Evolutionary conservation across 495 filamentous ascomycete species (phyloP).

Genomic region (Neurospora sp.): DNA sequence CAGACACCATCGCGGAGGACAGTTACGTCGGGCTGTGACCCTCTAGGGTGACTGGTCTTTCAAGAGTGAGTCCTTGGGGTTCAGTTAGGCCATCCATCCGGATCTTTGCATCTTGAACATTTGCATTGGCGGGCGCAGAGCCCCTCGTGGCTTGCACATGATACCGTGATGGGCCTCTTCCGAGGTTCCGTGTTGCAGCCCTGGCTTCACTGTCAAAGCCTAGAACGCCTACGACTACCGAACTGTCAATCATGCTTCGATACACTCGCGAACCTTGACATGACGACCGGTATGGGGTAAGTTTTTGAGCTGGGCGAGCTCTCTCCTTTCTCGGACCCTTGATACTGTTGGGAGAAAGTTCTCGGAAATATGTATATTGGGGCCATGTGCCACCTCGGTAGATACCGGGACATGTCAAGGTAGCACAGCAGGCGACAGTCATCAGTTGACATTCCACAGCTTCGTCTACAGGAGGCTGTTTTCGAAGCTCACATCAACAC

Average conservation of each 20-base stretch:
- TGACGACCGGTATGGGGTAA: background rate
- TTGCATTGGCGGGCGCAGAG: background rate
- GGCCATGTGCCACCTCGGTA: background rate
- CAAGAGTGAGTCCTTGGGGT: background rate
- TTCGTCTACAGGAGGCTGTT: background rate
- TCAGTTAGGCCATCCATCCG: background rate
- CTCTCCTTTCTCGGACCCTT: background rate
- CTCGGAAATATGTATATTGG: background rate
- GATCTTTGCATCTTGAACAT: background rate
- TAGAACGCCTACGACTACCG: background rate
- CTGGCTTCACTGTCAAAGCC: constrained; percentile 1
- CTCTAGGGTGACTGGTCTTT: too few species aligned
- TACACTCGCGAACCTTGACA: background rate
- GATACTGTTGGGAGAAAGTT: background rate
- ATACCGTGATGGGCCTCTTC: constrained; percentile 3
- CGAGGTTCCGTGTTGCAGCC: constrained; percentile 12
- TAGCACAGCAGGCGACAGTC: background rate
- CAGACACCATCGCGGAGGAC: too few species aligned
- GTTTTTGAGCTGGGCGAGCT: background rate
- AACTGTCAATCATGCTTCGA: background rate
- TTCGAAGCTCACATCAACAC: background rate
- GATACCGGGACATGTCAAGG: background rate
- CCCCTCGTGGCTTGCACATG: constrained; percentile 9
- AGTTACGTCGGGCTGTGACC: too few species aligned
- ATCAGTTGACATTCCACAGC: background rate